These are phyloP conservation scores for Lavandula angustifolia DNA, from an alignment of 257 asterid genomes.

Conservation along the genomic window DNA sequence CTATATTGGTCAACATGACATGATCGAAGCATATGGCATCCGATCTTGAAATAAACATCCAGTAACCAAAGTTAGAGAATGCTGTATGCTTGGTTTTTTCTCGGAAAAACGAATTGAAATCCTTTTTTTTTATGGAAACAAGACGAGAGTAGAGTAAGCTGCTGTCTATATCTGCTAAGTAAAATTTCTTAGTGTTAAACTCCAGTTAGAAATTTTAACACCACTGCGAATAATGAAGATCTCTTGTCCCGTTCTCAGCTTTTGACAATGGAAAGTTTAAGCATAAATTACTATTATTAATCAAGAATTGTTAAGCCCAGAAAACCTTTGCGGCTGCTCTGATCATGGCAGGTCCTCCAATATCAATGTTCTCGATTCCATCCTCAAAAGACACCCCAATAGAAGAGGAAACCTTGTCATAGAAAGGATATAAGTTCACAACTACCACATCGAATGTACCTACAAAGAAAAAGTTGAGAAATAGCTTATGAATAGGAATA, in stretches of 20 bases:
- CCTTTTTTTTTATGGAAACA: background rate
- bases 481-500: conserved; percentile 16
- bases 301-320: conserved; percentile 16
- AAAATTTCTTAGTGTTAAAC: background rate
- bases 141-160: background rate
- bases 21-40: conserved; percentile 1
- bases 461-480: conserved; percentile 36
- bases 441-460: conserved; percentile 97
- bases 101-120: background rate
- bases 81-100: background rate
- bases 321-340: conserved; percentile 97
- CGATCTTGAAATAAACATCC: background rate
- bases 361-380: conserved; percentile 97
- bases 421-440: conserved; percentile 95
- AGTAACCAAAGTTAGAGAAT: background rate
- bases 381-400: conserved; percentile 77
- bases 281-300: conserved; percentile 21
- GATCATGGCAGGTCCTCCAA: conserved; percentile 99
- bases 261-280: conserved; percentile 1
- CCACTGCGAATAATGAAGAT: background rate
- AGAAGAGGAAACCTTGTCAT: conserved; percentile 81
- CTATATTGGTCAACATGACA: background rate
- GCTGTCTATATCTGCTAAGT: conserved; percentile 1
- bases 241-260: conserved; percentile 12
- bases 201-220: background rate